phyloP scores from a whole-genome alignment of 768 basidiomycete genomes.

The Podaxis sp. region DNA sequence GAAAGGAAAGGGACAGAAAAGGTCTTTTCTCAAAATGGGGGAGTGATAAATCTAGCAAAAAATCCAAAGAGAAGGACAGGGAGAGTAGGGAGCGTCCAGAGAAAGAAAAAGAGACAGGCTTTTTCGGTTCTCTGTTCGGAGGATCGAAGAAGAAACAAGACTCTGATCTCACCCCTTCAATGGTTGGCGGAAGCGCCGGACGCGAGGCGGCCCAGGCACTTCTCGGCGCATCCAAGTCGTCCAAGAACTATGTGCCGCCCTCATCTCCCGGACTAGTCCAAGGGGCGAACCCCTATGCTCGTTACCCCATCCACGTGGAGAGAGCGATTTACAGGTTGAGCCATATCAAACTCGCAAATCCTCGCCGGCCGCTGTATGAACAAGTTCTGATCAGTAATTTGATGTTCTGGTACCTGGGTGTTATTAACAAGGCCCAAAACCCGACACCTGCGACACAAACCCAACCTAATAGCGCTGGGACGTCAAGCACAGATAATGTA shows the following conservation, averaged over 20 bases:
- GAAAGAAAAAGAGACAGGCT: conserved; percentile 74
- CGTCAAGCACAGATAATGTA: conserved; percentile 28
- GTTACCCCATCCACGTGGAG: conserved; percentile 98
- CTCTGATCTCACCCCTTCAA: conserved; percentile 34
- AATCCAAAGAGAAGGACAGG: conserved; percentile 42
- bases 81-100: conserved; percentile 44
- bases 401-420: conserved; percentile 99
- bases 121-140: conserved; percentile 92
- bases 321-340: conserved; percentile 95
- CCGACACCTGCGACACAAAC: conserved; percentile 36
- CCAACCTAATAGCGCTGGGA: conserved; percentile 23
- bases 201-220: conserved; percentile 87
- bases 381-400: conserved; percentile 91
- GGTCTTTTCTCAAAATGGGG: conserved; percentile 69
- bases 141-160: conserved; percentile 83
- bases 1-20: conserved; percentile 73
- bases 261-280: conserved; percentile 55
- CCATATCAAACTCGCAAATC: conserved; percentile 98
- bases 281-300: conserved; percentile 54
- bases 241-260: conserved; percentile 63
- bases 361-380: conserved; percentile 93
- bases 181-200: conserved; percentile 50
- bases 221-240: conserved; percentile 80
- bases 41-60: conserved; percentile 64
- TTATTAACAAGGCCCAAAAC: conserved; percentile 89